Percentiles rank a stretch among this genome's conserved stretches.
Evolutionary conservation across 768 basidiomycete genomes (phyloP).

Genomic region (Leucocoprinus leucothites): DNA sequence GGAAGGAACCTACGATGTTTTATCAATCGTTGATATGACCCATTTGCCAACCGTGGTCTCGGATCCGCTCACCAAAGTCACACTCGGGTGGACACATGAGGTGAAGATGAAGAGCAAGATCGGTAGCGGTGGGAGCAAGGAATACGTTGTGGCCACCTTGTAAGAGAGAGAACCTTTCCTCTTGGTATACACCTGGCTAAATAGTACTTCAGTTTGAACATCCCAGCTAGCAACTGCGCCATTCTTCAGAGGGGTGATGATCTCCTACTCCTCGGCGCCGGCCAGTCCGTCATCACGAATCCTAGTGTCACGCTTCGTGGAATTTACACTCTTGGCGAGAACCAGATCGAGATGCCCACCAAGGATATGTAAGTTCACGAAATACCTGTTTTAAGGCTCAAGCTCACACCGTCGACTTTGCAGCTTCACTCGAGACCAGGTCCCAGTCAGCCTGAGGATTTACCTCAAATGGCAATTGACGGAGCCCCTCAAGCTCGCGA

Average conservation of each 20-base stretch:
- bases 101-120: conserved; percentile 71
- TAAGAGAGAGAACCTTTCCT: conserved; percentile 27
- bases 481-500: conserved; percentile 62
- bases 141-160: conserved; percentile 81
- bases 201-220: conserved; percentile 53
- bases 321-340: conserved; percentile 77
- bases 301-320: conserved; percentile 81
- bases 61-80: conserved; percentile 58
- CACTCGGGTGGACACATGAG: conserved; percentile 73
- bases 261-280: conserved; percentile 72
- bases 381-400: not conserved
- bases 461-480: conserved; percentile 75
- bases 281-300: conserved; percentile 82
- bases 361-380: conserved; percentile 67
- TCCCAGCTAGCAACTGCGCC: conserved; percentile 85
- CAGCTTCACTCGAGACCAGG: conserved; percentile 84
- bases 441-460: conserved; percentile 79
- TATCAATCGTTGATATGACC: conserved; percentile 82
- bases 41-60: conserved; percentile 61
- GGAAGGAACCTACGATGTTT: conserved; percentile 75
- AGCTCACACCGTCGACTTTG: not conserved
- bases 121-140: conserved; percentile 39
- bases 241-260: conserved; percentile 82
- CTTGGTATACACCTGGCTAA: not conserved
- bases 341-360: conserved; percentile 83